These are phyloP conservation scores for Geotrichum histeridarum DNA, from an alignment of 1,139 yeast species.

Conservation along the genomic window DNA sequence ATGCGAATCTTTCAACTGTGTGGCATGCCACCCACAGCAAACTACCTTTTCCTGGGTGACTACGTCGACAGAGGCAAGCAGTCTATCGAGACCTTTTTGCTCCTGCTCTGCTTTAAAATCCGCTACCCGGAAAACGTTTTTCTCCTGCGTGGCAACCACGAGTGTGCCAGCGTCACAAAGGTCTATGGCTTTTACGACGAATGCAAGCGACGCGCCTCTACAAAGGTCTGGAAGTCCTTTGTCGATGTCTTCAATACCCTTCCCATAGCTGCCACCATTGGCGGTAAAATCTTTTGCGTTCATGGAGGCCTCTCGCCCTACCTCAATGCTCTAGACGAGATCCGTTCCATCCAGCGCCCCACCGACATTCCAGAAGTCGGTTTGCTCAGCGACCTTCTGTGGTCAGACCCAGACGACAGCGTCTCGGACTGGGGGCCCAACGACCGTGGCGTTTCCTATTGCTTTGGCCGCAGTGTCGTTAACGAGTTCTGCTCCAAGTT, in stretches of 20 bases:
- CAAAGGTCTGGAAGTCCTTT: constrained; percentile 95
- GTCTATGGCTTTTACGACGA: constrained; percentile 97
- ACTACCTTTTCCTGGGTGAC: constrained; percentile 90
- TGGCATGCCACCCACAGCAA: constrained; percentile 98
- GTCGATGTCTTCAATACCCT: constrained; percentile 97
- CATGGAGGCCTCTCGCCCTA: constrained; percentile 98
- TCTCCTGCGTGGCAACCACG: constrained; percentile 89
- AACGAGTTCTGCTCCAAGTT: constrained; percentile 89
- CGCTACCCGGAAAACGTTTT: constrained; percentile 97
- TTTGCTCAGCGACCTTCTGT: constrained; percentile 84
- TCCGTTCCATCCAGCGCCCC: constrained; percentile 97
- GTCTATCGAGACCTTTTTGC: constrained; percentile 88
- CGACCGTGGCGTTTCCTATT: constrained; percentile 95
- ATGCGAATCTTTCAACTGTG: constrained; percentile 94
- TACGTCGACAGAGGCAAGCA: constrained; percentile 98
- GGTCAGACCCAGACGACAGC: constrained; percentile 98
- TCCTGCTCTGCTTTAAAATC: constrained; percentile 88
- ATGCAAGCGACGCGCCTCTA: constrained; percentile 92
- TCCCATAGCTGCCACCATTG: constrained; percentile 96
- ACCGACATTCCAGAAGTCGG: constrained; percentile 98
- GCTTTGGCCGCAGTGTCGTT: constrained; percentile 98
- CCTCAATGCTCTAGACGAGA: constrained; percentile 94
- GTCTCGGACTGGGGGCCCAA: constrained; percentile 97
- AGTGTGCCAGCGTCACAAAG: constrained; percentile 94
- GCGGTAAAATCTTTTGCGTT: constrained; percentile 96